These are phyloP conservation scores for Cerioporus squamosus DNA, from an alignment of 1,284 basidiomycete species.

Conservation along the genomic window DNA sequence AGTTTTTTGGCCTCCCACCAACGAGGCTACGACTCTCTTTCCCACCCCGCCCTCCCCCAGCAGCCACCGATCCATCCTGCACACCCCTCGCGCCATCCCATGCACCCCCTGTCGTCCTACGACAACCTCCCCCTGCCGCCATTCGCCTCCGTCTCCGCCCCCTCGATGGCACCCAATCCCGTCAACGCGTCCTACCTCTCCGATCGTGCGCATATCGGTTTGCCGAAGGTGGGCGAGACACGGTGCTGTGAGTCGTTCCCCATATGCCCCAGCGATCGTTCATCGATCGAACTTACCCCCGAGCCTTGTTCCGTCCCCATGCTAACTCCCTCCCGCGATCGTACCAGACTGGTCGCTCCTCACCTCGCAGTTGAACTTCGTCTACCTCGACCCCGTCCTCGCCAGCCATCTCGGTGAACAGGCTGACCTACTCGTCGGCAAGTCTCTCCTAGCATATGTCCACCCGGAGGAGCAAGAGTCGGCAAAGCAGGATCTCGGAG, in stretches of 20 bases:
- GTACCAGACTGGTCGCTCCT: constrained; percentile 73
- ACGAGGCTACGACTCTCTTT: constrained; percentile 40
- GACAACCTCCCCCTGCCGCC: constrained; percentile 30
- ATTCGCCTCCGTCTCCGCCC: constrained; percentile 17
- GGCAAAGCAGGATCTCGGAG: constrained; percentile 77
- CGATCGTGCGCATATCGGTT: constrained; percentile 33
- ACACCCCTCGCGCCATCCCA: constrained; percentile 24
- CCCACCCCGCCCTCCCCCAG: constrained; percentile 35
- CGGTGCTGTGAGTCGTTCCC: constrained; percentile 68
- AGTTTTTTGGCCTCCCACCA: constrained; percentile 47
- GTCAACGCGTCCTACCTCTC: constrained; percentile 21
- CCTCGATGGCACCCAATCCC: constrained; percentile 22
- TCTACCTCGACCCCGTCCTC: constrained; percentile 90
- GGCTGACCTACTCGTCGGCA: constrained; percentile 70
- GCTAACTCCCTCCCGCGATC: constrained; percentile 26
- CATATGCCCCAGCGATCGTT: constrained; percentile 35
- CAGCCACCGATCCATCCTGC: constrained; percentile 21
- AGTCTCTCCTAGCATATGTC: constrained; percentile 83
- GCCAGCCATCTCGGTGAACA: constrained; percentile 77
- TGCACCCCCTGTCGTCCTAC: constrained; percentile 41
- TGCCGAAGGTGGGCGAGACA: constrained; percentile 68
- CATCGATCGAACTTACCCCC: constrained; percentile 38
- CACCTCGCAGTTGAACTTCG: constrained; percentile 76
- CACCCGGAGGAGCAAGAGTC: constrained; percentile 88
- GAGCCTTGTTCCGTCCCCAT: constrained; percentile 23